Evolutionary conservation across 2,329 filamentous ascomycete genomes (phyloP), one percentile per base, ranked within the genome.

Genomic region (Hypoxylon sp.): DNA sequence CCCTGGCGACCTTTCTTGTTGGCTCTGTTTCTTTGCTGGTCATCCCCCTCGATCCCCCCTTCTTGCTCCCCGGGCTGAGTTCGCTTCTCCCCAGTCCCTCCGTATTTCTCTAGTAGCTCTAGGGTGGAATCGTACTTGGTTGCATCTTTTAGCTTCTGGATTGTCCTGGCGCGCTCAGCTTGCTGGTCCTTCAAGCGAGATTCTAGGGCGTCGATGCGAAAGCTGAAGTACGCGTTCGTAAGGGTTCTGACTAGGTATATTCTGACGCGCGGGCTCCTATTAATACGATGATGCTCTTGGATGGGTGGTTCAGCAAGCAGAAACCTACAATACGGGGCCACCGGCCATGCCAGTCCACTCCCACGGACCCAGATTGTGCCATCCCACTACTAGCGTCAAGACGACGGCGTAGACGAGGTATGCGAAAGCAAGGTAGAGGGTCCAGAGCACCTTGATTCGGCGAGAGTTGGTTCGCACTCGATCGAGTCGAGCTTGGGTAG

Each of bases 61-160:
- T 58, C 67, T 12, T 75, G 73, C 48, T 76, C 75, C 61, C 73
- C 76, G 8, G 61, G 54, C 67, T 75, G 78, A 59, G 71, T 77
- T 12, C 80, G 70, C 74, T 82, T 80, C 72, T 84, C 80, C 66
- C 89, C 87, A 18, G 84, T 82, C 8, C 88, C 91, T 33, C 93
- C 94, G 77, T 99, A 99, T 74, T 98, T 99, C 74, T 98, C 93
- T 9, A 99, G 86, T 64, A 99, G 80, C 76, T 97, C 89, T 74
- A 96, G 88, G 1, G 96, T 99, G 30, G 94, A 96, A 79, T 98
- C 93, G 81, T 97, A 99, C 78, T 92, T 97, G 32, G 96, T 99
- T 24, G 94, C 94, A 62, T 91, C 89, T 80, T 99, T 99, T 68
- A 99, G 87, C 79, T 94, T 94, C 77, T 97, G 91, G 70, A 99